A percentile compares a stretch with the other conserved stretches of the same genome.
phyloP scores from a whole-genome alignment of 441 rosid genomes.

The Theobroma grandiflorum region DNA sequence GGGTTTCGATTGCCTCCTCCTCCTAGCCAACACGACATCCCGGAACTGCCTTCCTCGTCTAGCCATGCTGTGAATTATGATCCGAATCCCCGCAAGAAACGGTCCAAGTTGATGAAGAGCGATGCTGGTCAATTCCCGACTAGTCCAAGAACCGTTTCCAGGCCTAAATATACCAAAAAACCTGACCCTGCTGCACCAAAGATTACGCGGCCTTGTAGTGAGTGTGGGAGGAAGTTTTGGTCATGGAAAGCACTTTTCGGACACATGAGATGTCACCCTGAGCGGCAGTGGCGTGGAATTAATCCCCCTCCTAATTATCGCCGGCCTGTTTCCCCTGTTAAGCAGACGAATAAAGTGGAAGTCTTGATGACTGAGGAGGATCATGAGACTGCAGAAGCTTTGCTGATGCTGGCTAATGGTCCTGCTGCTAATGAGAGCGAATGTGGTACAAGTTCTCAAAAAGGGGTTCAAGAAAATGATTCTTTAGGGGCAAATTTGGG shows the following conservation, averaged over 20 bases:
- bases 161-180: conserved; percentile 54
- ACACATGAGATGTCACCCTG: conserved; percentile 97
- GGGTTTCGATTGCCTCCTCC: conserved; percentile 51
- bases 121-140: conserved; percentile 31
- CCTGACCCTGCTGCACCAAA: conserved; percentile 84
- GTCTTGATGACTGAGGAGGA: conserved; percentile 57
- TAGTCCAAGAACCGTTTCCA: conserved; percentile 30
- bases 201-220: conserved; percentile 83
- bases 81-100: conserved; percentile 60
- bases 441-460: conserved; percentile 17
- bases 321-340: conserved; percentile 25
- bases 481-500: not conserved
- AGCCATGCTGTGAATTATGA: conserved; percentile 31
- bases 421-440: not conserved
- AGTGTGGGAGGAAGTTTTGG: conserved; percentile 83
- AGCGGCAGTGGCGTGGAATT: conserved; percentile 92
- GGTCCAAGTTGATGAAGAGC: conserved; percentile 50
- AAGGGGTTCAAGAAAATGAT: conserved; percentile 25
- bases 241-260: conserved; percentile 92
- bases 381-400: conserved; percentile 69
- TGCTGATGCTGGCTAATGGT: conserved; percentile 58
- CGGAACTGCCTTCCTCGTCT: conserved; percentile 29
- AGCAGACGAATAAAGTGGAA: conserved; percentile 16
- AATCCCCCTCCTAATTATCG: conserved; percentile 70
- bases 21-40: conserved; percentile 18